phyloP scores from a whole-genome alignment of 805 yeast species.

The Ogataea paraovalis region DNA sequence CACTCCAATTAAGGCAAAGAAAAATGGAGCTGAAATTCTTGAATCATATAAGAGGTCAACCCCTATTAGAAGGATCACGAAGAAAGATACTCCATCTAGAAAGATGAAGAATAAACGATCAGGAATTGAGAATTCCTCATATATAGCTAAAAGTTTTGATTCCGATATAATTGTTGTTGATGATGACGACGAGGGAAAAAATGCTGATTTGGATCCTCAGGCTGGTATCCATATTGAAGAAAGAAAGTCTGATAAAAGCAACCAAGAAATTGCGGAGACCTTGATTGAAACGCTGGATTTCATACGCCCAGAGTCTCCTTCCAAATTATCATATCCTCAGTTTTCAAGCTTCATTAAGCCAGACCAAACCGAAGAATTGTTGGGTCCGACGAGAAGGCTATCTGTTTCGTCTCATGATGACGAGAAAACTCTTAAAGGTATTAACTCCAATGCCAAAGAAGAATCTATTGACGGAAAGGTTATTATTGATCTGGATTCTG shows the following conservation, averaged over 20 bases:
- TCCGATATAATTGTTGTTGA: not conserved
- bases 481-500: constrained; percentile 7
- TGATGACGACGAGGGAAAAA: not conserved
- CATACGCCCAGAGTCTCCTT: not conserved
- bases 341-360: not conserved
- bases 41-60: constrained; percentile 16
- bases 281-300: not conserved
- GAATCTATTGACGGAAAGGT: constrained; percentile 25
- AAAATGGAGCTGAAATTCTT: constrained; percentile 7
- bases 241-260: not conserved
- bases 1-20: constrained; percentile 9
- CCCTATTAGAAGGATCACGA: constrained; percentile 15
- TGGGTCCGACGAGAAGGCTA: constrained; percentile 24
- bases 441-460: constrained; percentile 22
- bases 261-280: not conserved
- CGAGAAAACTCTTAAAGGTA: constrained; percentile 18
- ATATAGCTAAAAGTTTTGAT: not conserved
- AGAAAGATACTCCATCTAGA: constrained; percentile 2
- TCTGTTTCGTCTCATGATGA: constrained; percentile 15
- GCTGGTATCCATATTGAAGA: not conserved
- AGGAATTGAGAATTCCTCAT: not conserved
- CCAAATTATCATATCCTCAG: not conserved
- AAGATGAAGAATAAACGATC: constrained; percentile 1
- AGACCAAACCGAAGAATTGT: not conserved
- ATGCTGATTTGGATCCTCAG: not conserved